phyloP scores from a whole-genome alignment of 768 basidiomycete species.

The Rhodotorula diobovata region DNA sequence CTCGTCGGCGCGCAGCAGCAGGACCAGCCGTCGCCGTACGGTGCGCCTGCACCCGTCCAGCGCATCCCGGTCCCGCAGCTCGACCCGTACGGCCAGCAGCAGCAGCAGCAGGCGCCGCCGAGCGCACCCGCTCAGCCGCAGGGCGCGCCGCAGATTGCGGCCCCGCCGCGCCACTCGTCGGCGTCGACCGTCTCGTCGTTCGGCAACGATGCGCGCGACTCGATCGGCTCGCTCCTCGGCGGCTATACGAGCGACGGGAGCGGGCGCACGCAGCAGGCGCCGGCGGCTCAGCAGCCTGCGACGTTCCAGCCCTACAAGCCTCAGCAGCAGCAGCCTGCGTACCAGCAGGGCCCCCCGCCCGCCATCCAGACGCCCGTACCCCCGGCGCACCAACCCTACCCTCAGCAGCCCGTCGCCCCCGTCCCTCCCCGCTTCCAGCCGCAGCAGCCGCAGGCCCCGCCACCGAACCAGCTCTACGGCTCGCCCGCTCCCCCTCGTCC shows the following conservation, averaged over 20 bases:
- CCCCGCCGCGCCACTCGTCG: constrained; percentile 36
- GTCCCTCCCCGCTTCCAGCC: constrained; percentile 42
- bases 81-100: constrained; percentile 25
- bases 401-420: constrained; percentile 7
- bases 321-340: constrained; percentile 11
- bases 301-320: constrained; percentile 20
- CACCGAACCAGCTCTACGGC: not conserved
- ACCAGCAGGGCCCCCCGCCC: constrained; percentile 3
- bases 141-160: constrained; percentile 8
- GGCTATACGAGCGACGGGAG: constrained; percentile 25
- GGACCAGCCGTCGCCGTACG: not conserved
- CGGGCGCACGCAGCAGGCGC: constrained; percentile 25
- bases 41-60: not conserved
- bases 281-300: constrained; percentile 19
- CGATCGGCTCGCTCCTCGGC: constrained; percentile 31
- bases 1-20: constrained; percentile 7
- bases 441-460: constrained; percentile 42
- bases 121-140: too few relatives aligned
- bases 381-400: constrained; percentile 9
- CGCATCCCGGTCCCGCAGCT: constrained; percentile 35
- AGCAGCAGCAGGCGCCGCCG: constrained; percentile 25
- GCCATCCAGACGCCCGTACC: not conserved
- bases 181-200: constrained; percentile 29
- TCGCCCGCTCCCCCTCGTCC: not conserved
- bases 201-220: constrained; percentile 33